Evolutionary conservation across 176 grass and related monocot genomes (phyloP).

Genomic region (Musa acuminata): DNA sequence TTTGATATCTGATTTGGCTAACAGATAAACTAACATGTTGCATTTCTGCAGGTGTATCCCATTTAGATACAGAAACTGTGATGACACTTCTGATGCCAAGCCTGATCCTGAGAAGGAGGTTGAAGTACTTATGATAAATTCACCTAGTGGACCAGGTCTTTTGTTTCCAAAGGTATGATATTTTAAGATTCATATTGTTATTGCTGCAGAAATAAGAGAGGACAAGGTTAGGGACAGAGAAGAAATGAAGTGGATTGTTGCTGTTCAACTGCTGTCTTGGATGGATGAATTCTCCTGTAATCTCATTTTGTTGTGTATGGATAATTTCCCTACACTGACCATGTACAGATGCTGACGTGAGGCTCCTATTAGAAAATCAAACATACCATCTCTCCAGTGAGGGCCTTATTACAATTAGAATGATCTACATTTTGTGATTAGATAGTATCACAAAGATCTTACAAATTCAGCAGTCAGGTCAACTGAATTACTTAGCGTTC

Average conservation of each 20-base stretch:
- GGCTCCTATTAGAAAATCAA: no score
- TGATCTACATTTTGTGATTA: no score
- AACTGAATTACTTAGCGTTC: no score
- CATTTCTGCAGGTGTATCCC: constrained; percentile 75
- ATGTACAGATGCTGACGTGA: no score
- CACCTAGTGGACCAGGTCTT: constrained; percentile 81
- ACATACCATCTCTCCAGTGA: no score
- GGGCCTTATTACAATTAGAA: no score
- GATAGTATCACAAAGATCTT: no score
- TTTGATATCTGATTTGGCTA: not conserved
- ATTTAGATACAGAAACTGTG: constrained; percentile 57
- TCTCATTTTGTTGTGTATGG: not conserved
- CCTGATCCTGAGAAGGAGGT: constrained; percentile 41
- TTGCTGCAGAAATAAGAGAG: no score
- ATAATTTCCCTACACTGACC: not conserved
- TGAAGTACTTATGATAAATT: constrained; percentile 99
- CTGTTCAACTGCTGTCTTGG: not conserved
- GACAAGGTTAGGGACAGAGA: no score
- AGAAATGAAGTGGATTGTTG: not conserved
- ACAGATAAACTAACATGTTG: constrained; percentile 10
- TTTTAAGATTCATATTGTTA: constrained; percentile 9
- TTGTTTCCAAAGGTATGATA: constrained; percentile 85
- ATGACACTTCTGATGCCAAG: constrained; percentile 29
- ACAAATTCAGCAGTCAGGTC: no score
- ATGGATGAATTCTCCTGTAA: not conserved